These are phyloP conservation scores for Stemphylium beticola DNA, from an alignment of 2,329 filamentous ascomycete genomes.

Conservation along the genomic window DNA sequence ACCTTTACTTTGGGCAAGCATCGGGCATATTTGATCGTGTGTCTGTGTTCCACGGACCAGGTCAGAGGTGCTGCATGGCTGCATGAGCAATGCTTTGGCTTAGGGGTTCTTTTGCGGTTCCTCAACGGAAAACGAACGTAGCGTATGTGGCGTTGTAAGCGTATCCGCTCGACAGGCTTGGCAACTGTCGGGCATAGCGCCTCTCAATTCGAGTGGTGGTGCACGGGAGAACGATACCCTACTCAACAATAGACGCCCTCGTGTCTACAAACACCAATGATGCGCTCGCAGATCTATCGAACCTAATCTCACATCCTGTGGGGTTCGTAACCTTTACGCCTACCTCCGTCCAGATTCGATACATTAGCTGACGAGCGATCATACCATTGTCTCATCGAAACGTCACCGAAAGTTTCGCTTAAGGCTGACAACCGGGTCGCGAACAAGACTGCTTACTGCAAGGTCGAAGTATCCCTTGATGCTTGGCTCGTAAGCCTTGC, in stretches of 20 bases:
- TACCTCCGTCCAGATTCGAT: background rate
- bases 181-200: constrained; percentile 3
- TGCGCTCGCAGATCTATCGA: background rate
- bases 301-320: constrained; percentile 7
- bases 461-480: background rate
- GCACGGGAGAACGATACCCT: background rate
- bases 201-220: constrained; percentile 1
- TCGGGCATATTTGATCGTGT: background rate
- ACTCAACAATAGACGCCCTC: constrained; percentile 2
- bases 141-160: background rate
- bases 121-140: background rate
- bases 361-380: background rate
- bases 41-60: background rate
- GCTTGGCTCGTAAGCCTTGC: background rate
- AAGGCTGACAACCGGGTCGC: background rate
- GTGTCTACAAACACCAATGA: constrained; percentile 3
- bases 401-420: background rate
- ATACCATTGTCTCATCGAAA: background rate
- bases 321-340: background rate
- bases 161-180: constrained; percentile 1
- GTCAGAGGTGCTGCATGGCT: background rate
- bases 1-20: background rate
- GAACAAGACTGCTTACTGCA: background rate
- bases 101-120: background rate
- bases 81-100: background rate